Evolutionary conservation across 805 yeast genomes (phyloP).

Genomic region (Metschnikowia baotianmanensis): DNA sequence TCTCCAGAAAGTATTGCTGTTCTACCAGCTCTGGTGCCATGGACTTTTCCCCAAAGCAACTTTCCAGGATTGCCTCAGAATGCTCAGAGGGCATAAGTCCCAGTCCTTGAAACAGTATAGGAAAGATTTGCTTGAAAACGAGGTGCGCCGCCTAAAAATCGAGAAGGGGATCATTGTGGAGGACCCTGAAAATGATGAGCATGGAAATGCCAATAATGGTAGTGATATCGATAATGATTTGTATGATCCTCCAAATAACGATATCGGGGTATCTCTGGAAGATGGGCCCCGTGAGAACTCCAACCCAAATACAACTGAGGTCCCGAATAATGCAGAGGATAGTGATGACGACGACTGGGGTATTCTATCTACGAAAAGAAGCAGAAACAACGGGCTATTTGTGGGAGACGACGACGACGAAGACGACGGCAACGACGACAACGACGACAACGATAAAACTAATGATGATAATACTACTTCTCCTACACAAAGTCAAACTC

Average conservation of each 20-base stretch:
- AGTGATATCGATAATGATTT: slow-evolving; percentile 12
- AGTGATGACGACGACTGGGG: slow-evolving; percentile 23
- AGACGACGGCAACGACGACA: slow-evolving; percentile 16
- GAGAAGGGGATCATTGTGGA: slow-evolving; percentile 21
- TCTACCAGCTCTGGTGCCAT: slow-evolving; percentile 47
- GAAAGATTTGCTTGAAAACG: slow-evolving; percentile 15
- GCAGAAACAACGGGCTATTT: slow-evolving; percentile 25
- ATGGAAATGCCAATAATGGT: not conserved
- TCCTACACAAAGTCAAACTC: no score
- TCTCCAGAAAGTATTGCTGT: slow-evolving; percentile 35
- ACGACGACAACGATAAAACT: not conserved
- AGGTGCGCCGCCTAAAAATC: slow-evolving; percentile 18
- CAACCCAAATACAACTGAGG: no score
- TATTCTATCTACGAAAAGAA: slow-evolving; percentile 14
- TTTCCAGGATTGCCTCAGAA: slow-evolving; percentile 18
- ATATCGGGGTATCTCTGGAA: slow-evolving; percentile 2
- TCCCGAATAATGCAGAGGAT: slow-evolving; percentile 1
- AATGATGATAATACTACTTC: not conserved
- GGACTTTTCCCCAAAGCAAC: slow-evolving; percentile 26
- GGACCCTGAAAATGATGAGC: slow-evolving; percentile 5
- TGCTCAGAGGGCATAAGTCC: slow-evolving; percentile 17
- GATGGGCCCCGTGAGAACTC: no score
- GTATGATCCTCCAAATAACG: slow-evolving; percentile 10
- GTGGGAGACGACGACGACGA: slow-evolving; percentile 34
- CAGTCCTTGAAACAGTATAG: slow-evolving; percentile 14